Evolutionary conservation across 83 land plant genomes (phyloP).

Genomic region (Thuja plicata): DNA sequence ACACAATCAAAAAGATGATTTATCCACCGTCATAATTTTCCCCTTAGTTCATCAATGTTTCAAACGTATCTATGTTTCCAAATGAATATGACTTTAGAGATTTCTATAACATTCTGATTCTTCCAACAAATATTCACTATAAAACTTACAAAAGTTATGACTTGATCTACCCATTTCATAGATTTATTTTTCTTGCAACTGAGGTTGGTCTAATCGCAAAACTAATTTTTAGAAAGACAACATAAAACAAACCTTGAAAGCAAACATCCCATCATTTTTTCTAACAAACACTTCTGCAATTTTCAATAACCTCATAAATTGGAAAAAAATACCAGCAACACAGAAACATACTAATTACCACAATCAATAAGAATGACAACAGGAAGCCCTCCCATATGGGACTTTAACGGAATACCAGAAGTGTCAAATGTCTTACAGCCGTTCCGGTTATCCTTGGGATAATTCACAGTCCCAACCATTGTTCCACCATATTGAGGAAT

Average conservation of each 20-base stretch:
- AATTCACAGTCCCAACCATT: constrained; percentile 75
- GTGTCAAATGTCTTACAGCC: constrained; percentile 49
- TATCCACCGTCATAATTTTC: no score
- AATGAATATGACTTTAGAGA: no score
- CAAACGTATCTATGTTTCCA: no score
- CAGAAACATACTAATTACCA: no score
- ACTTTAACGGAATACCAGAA: constrained; percentile 30
- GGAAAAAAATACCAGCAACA: not conserved
- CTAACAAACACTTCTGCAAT: not conserved
- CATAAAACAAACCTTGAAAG: not conserved
- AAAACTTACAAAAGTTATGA: not conserved
- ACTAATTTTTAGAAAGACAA: not conserved
- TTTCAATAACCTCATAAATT: not conserved
- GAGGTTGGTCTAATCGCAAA: not conserved
- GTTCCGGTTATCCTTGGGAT: constrained; percentile 50
- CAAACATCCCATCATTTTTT: not conserved
- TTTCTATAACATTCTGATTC: no score
- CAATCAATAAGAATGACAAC: constrained; percentile 55
- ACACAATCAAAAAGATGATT: no score
- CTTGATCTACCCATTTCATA: not conserved
- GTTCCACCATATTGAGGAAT: constrained; percentile 85
- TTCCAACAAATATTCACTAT: no score
- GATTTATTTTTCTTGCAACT: not conserved
- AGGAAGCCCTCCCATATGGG: constrained; percentile 58
- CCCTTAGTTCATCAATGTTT: no score